Conservation (phyloP, 805 yeast genomes). For the Sungouiella thailandica region DNA sequence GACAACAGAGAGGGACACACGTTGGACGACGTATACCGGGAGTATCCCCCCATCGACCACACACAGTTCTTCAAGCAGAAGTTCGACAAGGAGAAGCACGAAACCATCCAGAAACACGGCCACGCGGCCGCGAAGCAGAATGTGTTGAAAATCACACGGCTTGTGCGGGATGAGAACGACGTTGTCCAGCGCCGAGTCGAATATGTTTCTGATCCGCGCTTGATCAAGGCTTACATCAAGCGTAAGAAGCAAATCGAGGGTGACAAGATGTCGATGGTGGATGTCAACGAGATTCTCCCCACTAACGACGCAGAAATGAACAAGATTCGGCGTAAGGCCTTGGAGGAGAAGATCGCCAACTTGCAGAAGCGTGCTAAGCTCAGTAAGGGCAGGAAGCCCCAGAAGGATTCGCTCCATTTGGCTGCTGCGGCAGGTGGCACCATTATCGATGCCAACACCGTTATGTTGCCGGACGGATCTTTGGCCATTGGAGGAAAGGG, state of each 20-base stretch:
- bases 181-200: conserved; percentile 78
- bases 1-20: conserved; percentile 35
- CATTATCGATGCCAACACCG: conserved; percentile 39
- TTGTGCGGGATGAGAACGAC: conserved; percentile 80
- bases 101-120: conserved; percentile 25
- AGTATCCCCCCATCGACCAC: conserved; percentile 35
- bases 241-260: conserved; percentile 64
- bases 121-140: conserved; percentile 14
- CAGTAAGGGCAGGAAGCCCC: conserved; percentile 37
- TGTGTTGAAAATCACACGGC: conserved; percentile 57
- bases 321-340: conserved; percentile 64
- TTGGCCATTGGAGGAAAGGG: conserved; percentile 58
- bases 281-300: conserved; percentile 67
- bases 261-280: conserved; percentile 48
- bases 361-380: conserved; percentile 67
- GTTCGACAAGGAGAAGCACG: conserved; percentile 31
- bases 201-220: conserved; percentile 75
- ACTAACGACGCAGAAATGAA: conserved; percentile 84
- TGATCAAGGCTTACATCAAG: conserved; percentile 78
- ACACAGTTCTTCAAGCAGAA: conserved; percentile 27
- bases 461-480: conserved; percentile 39
- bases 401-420: conserved; percentile 30
- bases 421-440: conserved; percentile 42
- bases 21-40: conserved; percentile 31
- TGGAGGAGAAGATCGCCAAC: conserved; percentile 80